Conservation (phyloP, 495 filamentous ascomycete genomes). For the Penicillium coprophilum region DNA sequence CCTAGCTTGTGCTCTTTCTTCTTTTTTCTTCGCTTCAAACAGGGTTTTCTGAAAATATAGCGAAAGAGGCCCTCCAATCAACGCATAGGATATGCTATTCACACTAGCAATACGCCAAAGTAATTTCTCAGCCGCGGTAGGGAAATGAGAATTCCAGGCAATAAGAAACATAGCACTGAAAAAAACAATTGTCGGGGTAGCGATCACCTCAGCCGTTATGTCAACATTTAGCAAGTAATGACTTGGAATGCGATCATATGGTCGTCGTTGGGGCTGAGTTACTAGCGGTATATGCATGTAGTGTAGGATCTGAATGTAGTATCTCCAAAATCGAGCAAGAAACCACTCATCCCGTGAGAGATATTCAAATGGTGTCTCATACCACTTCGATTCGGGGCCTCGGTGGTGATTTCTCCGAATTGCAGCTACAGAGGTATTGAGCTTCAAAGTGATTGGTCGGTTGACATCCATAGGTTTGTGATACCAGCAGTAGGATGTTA, state of each 20-base stretch:
- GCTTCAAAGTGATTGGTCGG: constrained; percentile 19
- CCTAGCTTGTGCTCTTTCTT: background rate
- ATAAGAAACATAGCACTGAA: no score
- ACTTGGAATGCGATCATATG: constrained; percentile 24
- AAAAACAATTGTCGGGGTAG: no score
- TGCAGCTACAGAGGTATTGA: background rate
- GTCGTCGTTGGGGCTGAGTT: constrained; percentile 11
- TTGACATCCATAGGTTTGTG: constrained; percentile 40
- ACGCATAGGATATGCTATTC: no score
- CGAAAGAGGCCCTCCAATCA: no score
- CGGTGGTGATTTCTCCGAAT: constrained; percentile 1
- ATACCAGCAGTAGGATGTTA: constrained; percentile 37
- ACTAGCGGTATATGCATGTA: constrained; percentile 19
- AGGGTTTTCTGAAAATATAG: background rate
- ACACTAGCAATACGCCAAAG: no score
- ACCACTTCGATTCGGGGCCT: constrained; percentile 5
- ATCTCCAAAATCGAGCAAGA: constrained; percentile 18
- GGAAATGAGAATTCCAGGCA: no score
- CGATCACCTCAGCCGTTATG: no score
- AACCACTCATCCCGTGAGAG: constrained; percentile 23
- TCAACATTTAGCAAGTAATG: background rate
- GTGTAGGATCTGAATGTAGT: constrained; percentile 22
- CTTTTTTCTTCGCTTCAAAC: background rate
- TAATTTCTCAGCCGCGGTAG: no score
- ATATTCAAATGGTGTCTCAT: constrained; percentile 28